These are phyloP conservation scores for Plectosphaerella sp. DNA, from an alignment of 2,329 filamentous ascomycete genomes.

Conservation along the genomic window DNA sequence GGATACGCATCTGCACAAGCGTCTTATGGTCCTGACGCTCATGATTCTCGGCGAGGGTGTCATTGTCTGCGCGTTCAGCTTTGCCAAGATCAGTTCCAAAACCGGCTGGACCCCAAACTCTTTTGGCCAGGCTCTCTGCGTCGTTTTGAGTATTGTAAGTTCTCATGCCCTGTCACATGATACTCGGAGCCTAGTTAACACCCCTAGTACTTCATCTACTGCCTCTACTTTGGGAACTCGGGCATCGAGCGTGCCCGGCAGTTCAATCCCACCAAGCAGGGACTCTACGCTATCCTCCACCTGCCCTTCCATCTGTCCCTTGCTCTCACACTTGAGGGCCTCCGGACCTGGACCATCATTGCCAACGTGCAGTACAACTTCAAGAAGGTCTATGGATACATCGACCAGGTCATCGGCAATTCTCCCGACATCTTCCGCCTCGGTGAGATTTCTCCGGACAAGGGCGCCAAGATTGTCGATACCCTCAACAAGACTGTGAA, in stretches of 20 bases:
- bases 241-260: conserved; percentile 31
- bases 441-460: neutral
- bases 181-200: neutral
- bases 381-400: neutral
- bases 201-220: conserved; percentile 36
- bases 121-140: conserved; percentile 3
- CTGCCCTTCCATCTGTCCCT: conserved; percentile 48
- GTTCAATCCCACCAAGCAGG: conserved; percentile 47
- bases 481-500: neutral
- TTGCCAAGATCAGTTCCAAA: conserved; percentile 13
- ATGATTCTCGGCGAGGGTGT: conserved; percentile 57
- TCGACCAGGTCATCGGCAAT: neutral
- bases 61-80: conserved; percentile 46
- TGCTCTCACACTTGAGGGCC: neutral
- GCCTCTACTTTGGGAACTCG: conserved; percentile 53
- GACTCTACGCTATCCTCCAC: conserved; percentile 46
- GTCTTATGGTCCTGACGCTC: conserved; percentile 53
- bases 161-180: neutral
- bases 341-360: neutral
- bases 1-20: conserved; percentile 51
- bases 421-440: neutral
- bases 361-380: conserved; percentile 1
- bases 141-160: conserved; percentile 12
- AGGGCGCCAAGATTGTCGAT: neutral
- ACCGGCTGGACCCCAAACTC: conserved; percentile 5